These are phyloP conservation scores for Suillus plorans DNA, from an alignment of 768 basidiomycete species.

Conservation along the genomic window DNA sequence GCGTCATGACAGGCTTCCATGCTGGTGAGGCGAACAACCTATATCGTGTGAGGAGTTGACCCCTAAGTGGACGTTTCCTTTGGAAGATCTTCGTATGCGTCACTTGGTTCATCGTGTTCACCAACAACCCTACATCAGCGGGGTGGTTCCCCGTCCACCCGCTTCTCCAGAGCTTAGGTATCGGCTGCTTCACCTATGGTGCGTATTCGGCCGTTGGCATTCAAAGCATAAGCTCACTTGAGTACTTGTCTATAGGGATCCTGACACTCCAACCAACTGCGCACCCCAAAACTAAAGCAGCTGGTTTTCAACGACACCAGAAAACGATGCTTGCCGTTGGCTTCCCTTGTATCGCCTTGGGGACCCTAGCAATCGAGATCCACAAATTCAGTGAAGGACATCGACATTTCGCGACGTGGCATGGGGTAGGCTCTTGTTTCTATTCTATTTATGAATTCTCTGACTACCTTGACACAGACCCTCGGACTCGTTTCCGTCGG, in stretches of 20 bases:
- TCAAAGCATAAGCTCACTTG: not conserved
- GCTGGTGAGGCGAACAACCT: constrained; percentile 14
- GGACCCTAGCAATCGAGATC: constrained; percentile 58
- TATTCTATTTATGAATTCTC: not conserved
- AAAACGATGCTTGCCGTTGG: constrained; percentile 54
- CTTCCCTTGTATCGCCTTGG: constrained; percentile 56
- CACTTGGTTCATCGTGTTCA: constrained; percentile 48
- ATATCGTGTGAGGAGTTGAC: constrained; percentile 6
- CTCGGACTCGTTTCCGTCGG: constrained; percentile 62
- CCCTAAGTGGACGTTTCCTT: not conserved
- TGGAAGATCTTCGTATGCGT: constrained; percentile 38
- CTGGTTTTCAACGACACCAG: constrained; percentile 72
- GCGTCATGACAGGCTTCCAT: constrained; percentile 14
- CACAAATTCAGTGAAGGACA: constrained; percentile 55
- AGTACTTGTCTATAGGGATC: constrained; percentile 46
- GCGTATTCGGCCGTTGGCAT: constrained; percentile 11
- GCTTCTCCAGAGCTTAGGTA: constrained; percentile 54
- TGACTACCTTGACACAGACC: constrained; percentile 36
- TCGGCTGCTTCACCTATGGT: constrained; percentile 66
- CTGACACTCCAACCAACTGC: constrained; percentile 76
- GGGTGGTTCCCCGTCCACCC: constrained; percentile 75
- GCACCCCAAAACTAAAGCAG: constrained; percentile 60
- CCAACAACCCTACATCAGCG: constrained; percentile 41
- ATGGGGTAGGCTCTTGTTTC: constrained; percentile 48
- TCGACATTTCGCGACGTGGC: constrained; percentile 72